Percentiles rank a stretch among this genome's conserved stretches.
Evolutionary conservation across 306 rosid species (phyloP).

Genomic region (Dryas alaskensis): DNA sequence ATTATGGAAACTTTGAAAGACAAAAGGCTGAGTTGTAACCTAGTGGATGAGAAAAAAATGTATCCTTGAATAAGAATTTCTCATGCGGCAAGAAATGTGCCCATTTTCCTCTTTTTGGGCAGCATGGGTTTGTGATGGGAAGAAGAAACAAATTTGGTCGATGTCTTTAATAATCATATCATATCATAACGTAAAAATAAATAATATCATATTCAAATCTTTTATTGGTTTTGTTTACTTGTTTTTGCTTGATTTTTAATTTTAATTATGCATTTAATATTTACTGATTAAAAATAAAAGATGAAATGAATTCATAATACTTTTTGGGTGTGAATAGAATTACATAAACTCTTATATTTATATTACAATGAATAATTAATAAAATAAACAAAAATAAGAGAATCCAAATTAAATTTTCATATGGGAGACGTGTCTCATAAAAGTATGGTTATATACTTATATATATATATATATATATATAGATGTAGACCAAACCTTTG

Average conservation of each 20-base stretch:
- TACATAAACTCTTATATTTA: too few species aligned
- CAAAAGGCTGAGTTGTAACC: constrained; percentile 18
- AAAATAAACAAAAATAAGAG: too few species aligned
- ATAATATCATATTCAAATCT: too few species aligned
- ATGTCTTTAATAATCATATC: background rate
- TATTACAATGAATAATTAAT: too few species aligned
- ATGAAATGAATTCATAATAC: background rate
- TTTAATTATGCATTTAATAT: too few species aligned
- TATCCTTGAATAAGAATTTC: constrained; percentile 26
- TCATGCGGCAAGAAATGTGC: constrained; percentile 41
- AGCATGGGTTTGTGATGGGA: background rate
- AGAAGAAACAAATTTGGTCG: constrained; percentile 9
- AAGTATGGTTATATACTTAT: background rate
- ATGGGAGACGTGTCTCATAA: constrained; percentile 1
- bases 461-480: background rate
- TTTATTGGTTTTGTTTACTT: too few species aligned
- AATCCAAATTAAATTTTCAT: background rate
- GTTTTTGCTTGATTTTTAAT: too few species aligned
- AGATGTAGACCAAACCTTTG: background rate
- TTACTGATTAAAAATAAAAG: too few species aligned
- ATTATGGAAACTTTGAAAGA: constrained; percentile 17
- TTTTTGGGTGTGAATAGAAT: too few species aligned
- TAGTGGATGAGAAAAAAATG: constrained; percentile 37
- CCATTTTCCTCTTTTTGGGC: background rate
- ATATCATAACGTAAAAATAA: too few species aligned